A percentile compares a stretch with the other conserved stretches of the same genome.
Evolutionary conservation across 192 early-diverging fungal genomes (phyloP).

Genomic region (Podila clonocystis): DNA sequence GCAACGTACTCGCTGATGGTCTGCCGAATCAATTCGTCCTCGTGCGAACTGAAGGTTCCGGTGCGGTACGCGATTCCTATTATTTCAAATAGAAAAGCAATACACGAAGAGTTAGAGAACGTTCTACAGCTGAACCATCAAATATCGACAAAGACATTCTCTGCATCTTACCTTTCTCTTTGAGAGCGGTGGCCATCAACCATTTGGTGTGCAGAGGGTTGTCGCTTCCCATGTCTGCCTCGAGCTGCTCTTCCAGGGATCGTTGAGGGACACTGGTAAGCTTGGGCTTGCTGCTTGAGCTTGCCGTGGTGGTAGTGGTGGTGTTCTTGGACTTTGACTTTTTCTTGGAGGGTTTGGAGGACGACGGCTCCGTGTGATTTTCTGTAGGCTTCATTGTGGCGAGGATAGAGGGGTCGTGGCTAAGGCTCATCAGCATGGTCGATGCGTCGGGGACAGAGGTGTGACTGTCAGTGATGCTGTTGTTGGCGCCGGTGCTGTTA

Average conservation of each 20-base stretch:
- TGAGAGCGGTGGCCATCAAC: conserved; percentile 48
- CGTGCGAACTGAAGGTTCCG: conserved; percentile 44
- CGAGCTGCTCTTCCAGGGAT: conserved; percentile 1
- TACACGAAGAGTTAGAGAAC: no score
- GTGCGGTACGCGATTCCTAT: conserved; percentile 43
- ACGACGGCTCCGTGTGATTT: not conserved
- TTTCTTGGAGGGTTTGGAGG: conserved; percentile 7
- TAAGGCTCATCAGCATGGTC: conserved; percentile 22
- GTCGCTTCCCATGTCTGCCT: conserved; percentile 19
- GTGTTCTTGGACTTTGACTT: conserved; percentile 1
- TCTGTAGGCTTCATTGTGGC: conserved; percentile 22
- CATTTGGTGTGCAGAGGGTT: conserved; percentile 51
- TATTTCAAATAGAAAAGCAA: not conserved
- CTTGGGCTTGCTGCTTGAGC: not conserved
- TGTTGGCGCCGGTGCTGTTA: conserved; percentile 1
- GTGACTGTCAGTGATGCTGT: not conserved
- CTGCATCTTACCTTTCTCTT: conserved; percentile 29
- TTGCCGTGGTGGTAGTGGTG: not conserved
- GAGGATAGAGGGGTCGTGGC: conserved; percentile 25
- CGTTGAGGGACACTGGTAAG: not conserved
- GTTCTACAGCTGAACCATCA: no score
- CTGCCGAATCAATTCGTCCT: conserved; percentile 39
- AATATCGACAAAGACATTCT: not conserved
- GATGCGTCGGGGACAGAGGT: conserved; percentile 6
- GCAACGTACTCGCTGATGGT: conserved; percentile 39